A percentile compares a stretch with the other conserved stretches of the same genome.
phyloP scores from a whole-genome alignment of 129 eudicot species.

The Ambrosia artemisiifolia region DNA sequence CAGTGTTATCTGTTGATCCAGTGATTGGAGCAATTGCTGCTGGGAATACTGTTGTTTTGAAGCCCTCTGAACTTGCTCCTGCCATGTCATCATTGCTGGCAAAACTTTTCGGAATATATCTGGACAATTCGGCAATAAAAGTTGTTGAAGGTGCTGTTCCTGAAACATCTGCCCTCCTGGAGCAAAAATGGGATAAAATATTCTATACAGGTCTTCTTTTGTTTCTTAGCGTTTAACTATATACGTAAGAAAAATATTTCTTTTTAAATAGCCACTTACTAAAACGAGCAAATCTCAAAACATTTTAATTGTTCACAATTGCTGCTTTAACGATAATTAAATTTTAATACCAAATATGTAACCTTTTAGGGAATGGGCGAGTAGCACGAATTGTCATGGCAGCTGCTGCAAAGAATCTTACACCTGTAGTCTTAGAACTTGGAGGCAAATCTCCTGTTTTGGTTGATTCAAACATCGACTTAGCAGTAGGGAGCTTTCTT shows the following conservation, averaged over 20 bases:
- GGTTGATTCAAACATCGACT: conserved; percentile 67
- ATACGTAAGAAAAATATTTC: not conserved
- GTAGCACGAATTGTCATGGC: conserved; percentile 77
- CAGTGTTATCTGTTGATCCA: conserved; percentile 84
- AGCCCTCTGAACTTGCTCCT: conserved; percentile 86
- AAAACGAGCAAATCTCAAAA: conserved; percentile 3
- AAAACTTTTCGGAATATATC: conserved; percentile 56
- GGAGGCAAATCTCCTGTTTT: conserved; percentile 91
- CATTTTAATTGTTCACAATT: not conserved
- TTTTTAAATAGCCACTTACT: conserved; percentile 2
- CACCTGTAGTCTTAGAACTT: conserved; percentile 93
- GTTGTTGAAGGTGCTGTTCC: conserved; percentile 82
- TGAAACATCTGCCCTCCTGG: conserved; percentile 81
- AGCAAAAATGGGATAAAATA: conserved; percentile 94
- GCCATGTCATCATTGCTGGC: conserved; percentile 70
- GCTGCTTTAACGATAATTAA: not conserved
- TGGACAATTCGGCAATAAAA: conserved; percentile 72
- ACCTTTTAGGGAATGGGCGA: conserved; percentile 64
- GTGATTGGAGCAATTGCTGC: conserved; percentile 97
- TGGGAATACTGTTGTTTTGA: conserved; percentile 82
- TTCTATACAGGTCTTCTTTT: conserved; percentile 70
- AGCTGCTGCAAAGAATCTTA: conserved; percentile 91
- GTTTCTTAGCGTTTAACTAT: conserved; percentile 2
- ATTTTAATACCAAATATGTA: not conserved
- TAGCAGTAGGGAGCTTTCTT: conserved; percentile 42